Percentiles rank a stretch among this genome's conserved stretches.
Conservation (phyloP, 2,329 filamentous ascomycete genomes). For the Monosporascus sp. region DNA sequence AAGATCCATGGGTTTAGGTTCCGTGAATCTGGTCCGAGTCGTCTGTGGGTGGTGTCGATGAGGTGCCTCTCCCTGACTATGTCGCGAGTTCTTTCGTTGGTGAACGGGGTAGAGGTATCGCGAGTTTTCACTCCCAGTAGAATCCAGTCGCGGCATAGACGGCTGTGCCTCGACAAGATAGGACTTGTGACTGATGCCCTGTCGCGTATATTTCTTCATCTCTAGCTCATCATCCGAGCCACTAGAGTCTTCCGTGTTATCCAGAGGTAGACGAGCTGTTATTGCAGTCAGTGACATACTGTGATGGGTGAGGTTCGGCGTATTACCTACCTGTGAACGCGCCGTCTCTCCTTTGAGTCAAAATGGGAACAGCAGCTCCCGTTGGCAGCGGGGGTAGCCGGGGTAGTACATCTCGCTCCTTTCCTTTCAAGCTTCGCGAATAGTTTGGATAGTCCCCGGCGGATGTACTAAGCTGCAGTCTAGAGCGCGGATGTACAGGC, state of each 20-base stretch:
- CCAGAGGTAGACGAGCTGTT: conserved; percentile 7
- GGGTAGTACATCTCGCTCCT: conserved; percentile 16
- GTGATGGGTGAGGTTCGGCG: background rate
- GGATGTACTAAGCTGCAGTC: conserved; percentile 11
- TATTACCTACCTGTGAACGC: conserved; percentile 16
- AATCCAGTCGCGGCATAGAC: conserved; percentile 12
- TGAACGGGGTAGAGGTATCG: conserved; percentile 17
- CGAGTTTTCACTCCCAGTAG: conserved; percentile 13
- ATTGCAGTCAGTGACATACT: conserved; percentile 5
- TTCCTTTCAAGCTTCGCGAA: conserved; percentile 17
- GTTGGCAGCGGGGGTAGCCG: conserved; percentile 8
- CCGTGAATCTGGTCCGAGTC: conserved; percentile 20
- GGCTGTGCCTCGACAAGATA: conserved; percentile 8
- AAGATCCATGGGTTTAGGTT: conserved; percentile 18
- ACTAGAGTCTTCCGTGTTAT: conserved; percentile 11
- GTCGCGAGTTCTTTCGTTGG: conserved; percentile 10
- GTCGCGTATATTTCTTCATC: conserved; percentile 7
- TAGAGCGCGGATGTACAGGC: conserved; percentile 21
- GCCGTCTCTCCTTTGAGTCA: conserved; percentile 12
- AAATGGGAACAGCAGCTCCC: conserved; percentile 7
- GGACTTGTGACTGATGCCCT: conserved; percentile 7
- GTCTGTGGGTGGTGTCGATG: conserved; percentile 21
- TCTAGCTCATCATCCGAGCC: conserved; percentile 18
- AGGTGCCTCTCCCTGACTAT: conserved; percentile 7
- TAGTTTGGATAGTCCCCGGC: conserved; percentile 12